Percentiles rank a stretch among this genome's conserved stretches.
phyloP scores from a whole-genome alignment of 805 yeast species.

The Komagataella pastoris region DNA sequence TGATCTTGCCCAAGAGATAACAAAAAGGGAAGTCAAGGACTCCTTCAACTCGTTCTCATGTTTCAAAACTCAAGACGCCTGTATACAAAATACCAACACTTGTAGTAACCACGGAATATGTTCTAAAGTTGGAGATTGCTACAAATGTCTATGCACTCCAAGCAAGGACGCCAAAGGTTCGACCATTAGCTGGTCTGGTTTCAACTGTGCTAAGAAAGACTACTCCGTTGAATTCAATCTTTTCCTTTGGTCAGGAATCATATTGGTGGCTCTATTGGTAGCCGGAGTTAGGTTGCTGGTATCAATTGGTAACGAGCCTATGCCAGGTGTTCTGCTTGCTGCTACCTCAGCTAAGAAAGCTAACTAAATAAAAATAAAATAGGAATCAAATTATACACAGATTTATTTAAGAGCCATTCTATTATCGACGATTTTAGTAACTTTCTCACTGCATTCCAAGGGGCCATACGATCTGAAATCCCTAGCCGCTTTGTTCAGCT shows the following conservation, averaged over 20 bases:
- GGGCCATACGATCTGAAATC: background rate
- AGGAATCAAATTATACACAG: background rate
- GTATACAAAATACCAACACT: slow-evolving; percentile 29
- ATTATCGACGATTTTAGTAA: background rate
- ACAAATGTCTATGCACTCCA: slow-evolving; percentile 37
- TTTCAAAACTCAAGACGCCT: slow-evolving; percentile 29
- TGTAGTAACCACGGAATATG: slow-evolving; percentile 47
- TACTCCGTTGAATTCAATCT: slow-evolving; percentile 53
- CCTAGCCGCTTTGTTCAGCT: background rate
- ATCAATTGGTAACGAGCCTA: slow-evolving; percentile 42
- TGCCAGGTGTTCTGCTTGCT: slow-evolving; percentile 59
- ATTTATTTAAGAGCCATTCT: background rate
- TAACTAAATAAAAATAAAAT: slow-evolving; percentile 6
- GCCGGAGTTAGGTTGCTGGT: slow-evolving; percentile 39
- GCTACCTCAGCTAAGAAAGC: slow-evolving; percentile 33
- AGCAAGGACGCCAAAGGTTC: slow-evolving; percentile 25
- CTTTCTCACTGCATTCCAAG: background rate
- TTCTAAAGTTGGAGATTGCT: slow-evolving; percentile 25
- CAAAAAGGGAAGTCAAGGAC: background rate
- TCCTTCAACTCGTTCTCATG: slow-evolving; percentile 11
- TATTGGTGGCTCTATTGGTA: slow-evolving; percentile 28
- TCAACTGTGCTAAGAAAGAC: slow-evolving; percentile 55
- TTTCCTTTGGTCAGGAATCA: slow-evolving; percentile 52
- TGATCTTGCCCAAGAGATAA: slow-evolving; percentile 7
- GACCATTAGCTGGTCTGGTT: slow-evolving; percentile 43